phyloP scores from a whole-genome alignment of 441 rosid species.

The Monsonia emarginata region DNA sequence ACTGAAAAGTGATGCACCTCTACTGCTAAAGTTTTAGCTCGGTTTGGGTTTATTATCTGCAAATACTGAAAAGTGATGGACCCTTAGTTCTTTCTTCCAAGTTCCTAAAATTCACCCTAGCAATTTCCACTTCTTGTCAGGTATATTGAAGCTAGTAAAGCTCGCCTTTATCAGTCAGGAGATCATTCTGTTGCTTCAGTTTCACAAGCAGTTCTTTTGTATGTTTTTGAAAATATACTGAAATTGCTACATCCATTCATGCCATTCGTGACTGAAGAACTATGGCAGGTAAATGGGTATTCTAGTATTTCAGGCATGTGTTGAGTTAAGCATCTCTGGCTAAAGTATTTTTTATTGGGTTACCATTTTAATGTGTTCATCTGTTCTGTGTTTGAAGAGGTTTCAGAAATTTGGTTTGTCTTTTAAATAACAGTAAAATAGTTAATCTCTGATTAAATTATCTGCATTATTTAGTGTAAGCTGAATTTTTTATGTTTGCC shows the following conservation, averaged over 20 bases:
- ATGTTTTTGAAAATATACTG: constrained; percentile 72
- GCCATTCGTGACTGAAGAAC: constrained; percentile 90
- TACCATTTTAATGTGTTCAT: background rate
- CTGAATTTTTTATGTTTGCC: background rate
- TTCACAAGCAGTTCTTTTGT: constrained; percentile 75
- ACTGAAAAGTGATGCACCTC: too few species aligned
- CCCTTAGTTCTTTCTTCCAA: background rate
- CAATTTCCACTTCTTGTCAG: constrained; percentile 24
- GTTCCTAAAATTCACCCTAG: background rate
- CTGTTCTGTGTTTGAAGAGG: background rate
- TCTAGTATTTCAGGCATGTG: background rate
- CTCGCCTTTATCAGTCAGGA: constrained; percentile 62
- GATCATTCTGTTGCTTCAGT: constrained; percentile 35
- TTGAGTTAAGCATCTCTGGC: background rate
- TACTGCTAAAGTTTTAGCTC: background rate
- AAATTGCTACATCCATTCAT: constrained; percentile 90
- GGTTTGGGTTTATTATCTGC: background rate
- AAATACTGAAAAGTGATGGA: background rate
- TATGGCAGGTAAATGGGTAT: constrained; percentile 64
- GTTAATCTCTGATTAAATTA: background rate
- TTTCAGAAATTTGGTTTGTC: background rate
- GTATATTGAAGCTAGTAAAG: constrained; percentile 96
- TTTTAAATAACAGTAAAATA: background rate
- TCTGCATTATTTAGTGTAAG: background rate
- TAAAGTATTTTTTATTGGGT: background rate